Conservation (phyloP, 331 rosid genomes). For the Saraca asoca region DNA sequence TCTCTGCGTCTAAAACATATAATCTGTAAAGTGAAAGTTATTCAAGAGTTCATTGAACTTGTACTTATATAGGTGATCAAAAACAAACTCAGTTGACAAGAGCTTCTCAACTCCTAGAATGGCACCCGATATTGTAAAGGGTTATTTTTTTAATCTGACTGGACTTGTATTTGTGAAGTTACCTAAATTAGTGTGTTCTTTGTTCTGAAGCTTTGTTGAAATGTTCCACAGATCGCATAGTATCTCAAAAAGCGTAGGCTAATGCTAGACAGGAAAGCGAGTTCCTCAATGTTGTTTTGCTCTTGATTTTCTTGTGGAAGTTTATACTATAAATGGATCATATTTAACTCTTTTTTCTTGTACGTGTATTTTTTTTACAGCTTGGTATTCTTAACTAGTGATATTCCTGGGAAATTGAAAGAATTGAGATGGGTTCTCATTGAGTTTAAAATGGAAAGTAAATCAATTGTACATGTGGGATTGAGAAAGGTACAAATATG, state of each 20-base stretch:
- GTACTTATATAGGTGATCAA: conserved; percentile 56
- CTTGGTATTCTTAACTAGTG: conserved; percentile 91
- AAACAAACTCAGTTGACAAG: conserved; percentile 85
- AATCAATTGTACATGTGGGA: conserved; percentile 84
- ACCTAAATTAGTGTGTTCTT: conserved; percentile 29
- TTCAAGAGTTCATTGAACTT: conserved; percentile 35
- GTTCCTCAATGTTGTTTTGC: conserved; percentile 43
- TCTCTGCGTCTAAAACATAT: conserved; percentile 20
- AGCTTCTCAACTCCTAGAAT: conserved; percentile 96
- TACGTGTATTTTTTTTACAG: conserved; percentile 52
- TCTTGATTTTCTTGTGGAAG: conserved; percentile 32
- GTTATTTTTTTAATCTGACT: conserved; percentile 32
- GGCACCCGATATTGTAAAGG: conserved; percentile 94
- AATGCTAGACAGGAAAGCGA: conserved; percentile 94
- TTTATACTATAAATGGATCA: conserved; percentile 14
- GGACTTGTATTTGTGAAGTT: conserved; percentile 25
- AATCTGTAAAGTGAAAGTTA: neutral
- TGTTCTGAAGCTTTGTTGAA: conserved; percentile 36
- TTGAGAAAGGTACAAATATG: conserved; percentile 75
- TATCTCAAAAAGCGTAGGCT: conserved; percentile 90
- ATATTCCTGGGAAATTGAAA: conserved; percentile 77
- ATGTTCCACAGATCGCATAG: conserved; percentile 76
- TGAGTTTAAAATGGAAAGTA: conserved; percentile 93
- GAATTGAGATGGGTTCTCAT: conserved; percentile 79
- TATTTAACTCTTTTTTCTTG: conserved; percentile 35